Evolutionary conservation across 805 yeast species (phyloP), one percentile per base, ranked within the genome.

Genomic region (Barnettozyma sp.): DNA sequence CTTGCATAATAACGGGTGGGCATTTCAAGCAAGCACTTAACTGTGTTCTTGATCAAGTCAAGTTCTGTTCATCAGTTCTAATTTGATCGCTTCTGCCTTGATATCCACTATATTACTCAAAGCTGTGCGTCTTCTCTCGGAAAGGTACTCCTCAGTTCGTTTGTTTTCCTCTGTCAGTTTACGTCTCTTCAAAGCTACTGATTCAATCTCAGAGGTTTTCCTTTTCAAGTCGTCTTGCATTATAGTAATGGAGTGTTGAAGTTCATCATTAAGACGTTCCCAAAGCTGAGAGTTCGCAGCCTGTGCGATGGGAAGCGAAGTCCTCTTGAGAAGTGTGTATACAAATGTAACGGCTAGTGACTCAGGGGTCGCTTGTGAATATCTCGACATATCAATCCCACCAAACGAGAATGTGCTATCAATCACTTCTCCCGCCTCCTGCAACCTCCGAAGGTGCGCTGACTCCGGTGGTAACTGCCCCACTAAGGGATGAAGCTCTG

Each of bases 71-170:
- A 20, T 23, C 32, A 35, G 16, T 14, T 23, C 23, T 19, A 37
- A 7, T 15, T 37, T 37, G 16, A 37, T 33, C 14, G 33, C 21
- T 15, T 37, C 40, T 8, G 28, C 33, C 27, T 37, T 37, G n/a
- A 37, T 23, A 15, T 37, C 40, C 4, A 37, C 26, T 2, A 37
- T 26, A 23, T 37, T 37, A 20, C 19, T 33, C 23, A 37, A 33
- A 2, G 40, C 33, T 11, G 24, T 34, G 11, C 13, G 6, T 17
- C 40, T 32, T 33, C 36, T 37, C 21, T 37, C 27, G 12, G 32
- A 33, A 14, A 37, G 26, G 14, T 28, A 37, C n/a, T 27, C 26
- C 17, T 33, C 19, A 5, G 26, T 32, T 16, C 20, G 13, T n/a
- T 20, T 23, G 6, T 16, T 26, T 6, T 32, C 36, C 7, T 24